Evolutionary conservation across 352 stramenopile species (phyloP).

Genomic region (Plasmopara viticola): DNA sequence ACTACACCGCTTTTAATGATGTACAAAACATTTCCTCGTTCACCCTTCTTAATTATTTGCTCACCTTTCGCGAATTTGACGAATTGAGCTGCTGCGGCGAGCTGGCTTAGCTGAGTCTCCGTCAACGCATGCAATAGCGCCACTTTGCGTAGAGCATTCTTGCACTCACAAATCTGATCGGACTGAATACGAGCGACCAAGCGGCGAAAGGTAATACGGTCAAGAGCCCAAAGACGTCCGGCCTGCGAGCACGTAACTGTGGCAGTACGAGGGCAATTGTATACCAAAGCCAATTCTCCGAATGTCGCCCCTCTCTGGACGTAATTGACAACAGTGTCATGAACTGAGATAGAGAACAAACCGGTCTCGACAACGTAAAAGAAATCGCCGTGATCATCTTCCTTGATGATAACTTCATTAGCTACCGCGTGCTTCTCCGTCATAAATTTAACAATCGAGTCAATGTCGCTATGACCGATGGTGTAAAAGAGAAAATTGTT

Average conservation of each 20-base stretch:
- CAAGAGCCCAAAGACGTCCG: slow-evolving; percentile 75
- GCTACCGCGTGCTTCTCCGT: slow-evolving; percentile 29
- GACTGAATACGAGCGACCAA: slow-evolving; percentile 76
- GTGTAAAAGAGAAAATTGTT: slow-evolving; percentile 68
- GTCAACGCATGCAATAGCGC: slow-evolving; percentile 43
- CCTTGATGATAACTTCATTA: slow-evolving; percentile 47
- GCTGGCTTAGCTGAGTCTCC: slow-evolving; percentile 49
- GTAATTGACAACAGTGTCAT: slow-evolving; percentile 67
- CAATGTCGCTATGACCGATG: slow-evolving; percentile 43
- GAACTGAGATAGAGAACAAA: slow-evolving; percentile 82
- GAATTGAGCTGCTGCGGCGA: slow-evolving; percentile 60
- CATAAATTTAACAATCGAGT: slow-evolving; percentile 54
- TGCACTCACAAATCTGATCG: slow-evolving; percentile 58
- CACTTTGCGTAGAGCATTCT: slow-evolving; percentile 59
- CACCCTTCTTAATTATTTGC: slow-evolving; percentile 80
- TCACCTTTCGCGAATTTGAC: slow-evolving; percentile 62
- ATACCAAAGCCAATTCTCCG: slow-evolving; percentile 94
- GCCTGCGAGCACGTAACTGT: slow-evolving; percentile 58
- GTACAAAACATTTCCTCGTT: slow-evolving; percentile 76
- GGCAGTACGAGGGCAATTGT: slow-evolving; percentile 92
- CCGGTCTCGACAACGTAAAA: slow-evolving; percentile 81
- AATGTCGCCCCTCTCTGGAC: slow-evolving; percentile 83
- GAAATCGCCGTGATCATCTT: slow-evolving; percentile 68
- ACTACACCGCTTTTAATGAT: slow-evolving; percentile 77
- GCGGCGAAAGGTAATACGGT: slow-evolving; percentile 79